Evolutionary conservation across 2,329 filamentous ascomycete genomes (phyloP), one percentile per base, ranked within the genome.

Genomic region (Acarospora socialis): DNA sequence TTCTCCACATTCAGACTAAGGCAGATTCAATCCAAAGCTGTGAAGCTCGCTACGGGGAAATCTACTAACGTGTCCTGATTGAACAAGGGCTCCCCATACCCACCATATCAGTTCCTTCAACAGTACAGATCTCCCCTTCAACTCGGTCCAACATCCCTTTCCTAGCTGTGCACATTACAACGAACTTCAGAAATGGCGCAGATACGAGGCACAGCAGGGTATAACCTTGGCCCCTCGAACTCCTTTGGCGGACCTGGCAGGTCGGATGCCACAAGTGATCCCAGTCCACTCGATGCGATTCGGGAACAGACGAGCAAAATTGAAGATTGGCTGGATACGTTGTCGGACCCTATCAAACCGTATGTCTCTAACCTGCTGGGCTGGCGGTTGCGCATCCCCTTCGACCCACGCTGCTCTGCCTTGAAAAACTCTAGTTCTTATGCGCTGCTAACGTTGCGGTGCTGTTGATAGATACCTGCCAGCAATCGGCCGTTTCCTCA

Each of bases 221-320:
- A 92, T 62, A 81, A 86, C 61, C 71, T 90, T 54, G 77, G 77
- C 50, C 70, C 76, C 55, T 73, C 76, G 20, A 76, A 73, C 51
- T 72, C 75, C 42, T 86, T 83, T 49, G 76, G 71, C 42, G 71
- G 68, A 28, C 65, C 65, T 37, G 66, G 62, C 48, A 64, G 60
- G 43, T 60, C 56, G 45, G 69, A 78, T 44, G 71, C 66, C 37
- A 70, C 66, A 36, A 70, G 68, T 52, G 77, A 84, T 48, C 70
- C 77, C 29, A 82, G 73, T 56, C 75, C 79, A 36, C 72, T 98
- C 46, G 90, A 94, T 56, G 71, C 82, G 48, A 83, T 98, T 53
- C 72, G 90, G 43, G 74, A 84, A 56, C 86, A 95, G 60, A 98
- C 90, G 31, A 93, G 81, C 77, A 95, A 94, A 70, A 87, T 98